Evolutionary conservation across 768 basidiomycete genomes (phyloP).

Genomic region (Leccinum arenicola): DNA sequence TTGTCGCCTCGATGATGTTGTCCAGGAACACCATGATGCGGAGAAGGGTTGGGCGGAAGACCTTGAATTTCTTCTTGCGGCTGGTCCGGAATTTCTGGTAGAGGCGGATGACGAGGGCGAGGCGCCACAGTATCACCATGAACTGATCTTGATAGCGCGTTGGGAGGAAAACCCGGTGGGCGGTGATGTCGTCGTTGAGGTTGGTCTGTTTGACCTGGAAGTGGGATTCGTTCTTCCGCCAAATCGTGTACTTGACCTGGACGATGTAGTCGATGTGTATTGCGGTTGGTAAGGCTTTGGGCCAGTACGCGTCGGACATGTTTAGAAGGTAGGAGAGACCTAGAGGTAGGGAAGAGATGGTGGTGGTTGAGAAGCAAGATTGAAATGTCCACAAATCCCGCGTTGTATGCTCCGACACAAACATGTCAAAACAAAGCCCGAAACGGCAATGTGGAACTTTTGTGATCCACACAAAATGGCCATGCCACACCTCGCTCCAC

Average conservation of each 20-base stretch:
- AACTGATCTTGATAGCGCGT: neutral
- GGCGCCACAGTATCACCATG: neutral
- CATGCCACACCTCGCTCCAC: too few species aligned
- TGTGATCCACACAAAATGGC: too few species aligned
- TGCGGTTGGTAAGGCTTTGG: neutral
- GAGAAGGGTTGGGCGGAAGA: neutral
- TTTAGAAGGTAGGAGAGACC: too few species aligned
- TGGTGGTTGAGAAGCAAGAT: neutral
- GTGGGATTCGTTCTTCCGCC: neutral
- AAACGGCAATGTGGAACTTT: neutral
- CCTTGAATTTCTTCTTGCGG: neutral
- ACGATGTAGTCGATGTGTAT: neutral
- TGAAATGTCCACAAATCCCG: neutral
- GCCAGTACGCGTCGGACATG: neutral
- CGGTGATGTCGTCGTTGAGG: neutral
- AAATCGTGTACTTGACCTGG: neutral
- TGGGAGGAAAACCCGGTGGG: neutral
- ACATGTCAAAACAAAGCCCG: neutral
- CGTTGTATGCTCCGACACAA: neutral
- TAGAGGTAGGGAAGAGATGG: neutral
- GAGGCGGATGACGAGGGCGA: neutral
- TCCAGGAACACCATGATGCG: neutral
- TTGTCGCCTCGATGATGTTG: neutral
- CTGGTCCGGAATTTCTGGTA: neutral
- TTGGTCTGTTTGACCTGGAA: neutral